Evolutionary conservation across 495 filamentous ascomycete genomes (phyloP).

Genomic region (Saxophila tyrrhenica): DNA sequence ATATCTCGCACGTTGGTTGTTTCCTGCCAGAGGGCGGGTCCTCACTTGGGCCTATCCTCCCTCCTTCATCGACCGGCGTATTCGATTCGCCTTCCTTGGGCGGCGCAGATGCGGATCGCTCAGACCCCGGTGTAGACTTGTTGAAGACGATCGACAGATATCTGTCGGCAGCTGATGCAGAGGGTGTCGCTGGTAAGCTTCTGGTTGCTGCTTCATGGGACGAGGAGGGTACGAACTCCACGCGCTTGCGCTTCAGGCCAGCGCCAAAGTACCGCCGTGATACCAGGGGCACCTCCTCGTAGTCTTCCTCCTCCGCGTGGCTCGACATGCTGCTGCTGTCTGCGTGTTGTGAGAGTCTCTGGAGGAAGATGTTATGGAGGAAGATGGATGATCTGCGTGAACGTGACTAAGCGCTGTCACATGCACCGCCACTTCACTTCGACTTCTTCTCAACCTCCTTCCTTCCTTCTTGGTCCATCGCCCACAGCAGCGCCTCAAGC

Average conservation of each 20-base stretch:
- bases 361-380: too few relatives aligned
- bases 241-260: constrained; percentile 61
- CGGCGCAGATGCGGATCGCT: constrained; percentile 5
- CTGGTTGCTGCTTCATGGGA: constrained; percentile 24
- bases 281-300: constrained; percentile 52
- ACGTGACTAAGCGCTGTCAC: too few relatives aligned
- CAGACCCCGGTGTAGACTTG: constrained; percentile 9
- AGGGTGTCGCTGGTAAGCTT: constrained; percentile 23
- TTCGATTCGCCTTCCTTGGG: neutral
- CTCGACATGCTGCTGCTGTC: neutral
- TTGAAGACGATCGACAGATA: constrained; percentile 59
- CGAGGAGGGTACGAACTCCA: constrained; percentile 69
- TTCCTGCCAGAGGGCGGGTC: neutral
- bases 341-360: too few relatives aligned
- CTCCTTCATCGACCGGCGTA: neutral
- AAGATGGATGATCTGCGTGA: too few relatives aligned
- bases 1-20: constrained; percentile 42
- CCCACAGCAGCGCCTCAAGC: too few relatives aligned
- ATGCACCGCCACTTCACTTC: too few relatives aligned
- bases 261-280: constrained; percentile 69
- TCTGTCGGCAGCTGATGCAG: constrained; percentile 42
- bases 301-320: constrained; percentile 40
- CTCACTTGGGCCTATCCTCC: neutral
- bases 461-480: too few relatives aligned
- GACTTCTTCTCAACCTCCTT: too few relatives aligned